These are phyloP conservation scores for Claviceps sp. DNA, from an alignment of 2,329 filamentous ascomycete genomes.

Conservation along the genomic window DNA sequence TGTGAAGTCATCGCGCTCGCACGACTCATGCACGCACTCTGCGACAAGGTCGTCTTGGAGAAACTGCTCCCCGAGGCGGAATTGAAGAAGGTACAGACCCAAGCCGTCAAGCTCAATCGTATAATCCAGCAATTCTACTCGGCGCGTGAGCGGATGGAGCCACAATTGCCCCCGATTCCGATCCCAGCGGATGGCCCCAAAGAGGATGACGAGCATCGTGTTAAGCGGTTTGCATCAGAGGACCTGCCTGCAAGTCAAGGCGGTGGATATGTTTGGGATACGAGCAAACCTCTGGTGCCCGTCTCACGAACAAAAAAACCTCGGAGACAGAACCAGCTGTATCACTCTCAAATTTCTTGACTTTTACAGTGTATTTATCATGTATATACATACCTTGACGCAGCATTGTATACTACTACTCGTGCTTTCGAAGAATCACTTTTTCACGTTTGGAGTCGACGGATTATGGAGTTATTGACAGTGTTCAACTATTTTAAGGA, in stretches of 20 bases:
- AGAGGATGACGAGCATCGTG: conserved; percentile 7
- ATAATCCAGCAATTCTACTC: conserved; percentile 23
- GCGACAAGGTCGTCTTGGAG: conserved; percentile 30
- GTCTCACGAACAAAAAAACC: background rate
- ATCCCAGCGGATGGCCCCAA: background rate
- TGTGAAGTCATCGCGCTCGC: conserved; percentile 31
- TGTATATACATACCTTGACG: background rate
- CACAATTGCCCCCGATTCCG: conserved; percentile 14
- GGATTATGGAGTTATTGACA: conserved; percentile 2
- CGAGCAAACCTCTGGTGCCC: conserved; percentile 9
- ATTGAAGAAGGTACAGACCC: conserved; percentile 18
- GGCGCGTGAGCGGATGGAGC: conserved; percentile 20
- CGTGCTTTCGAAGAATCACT: background rate
- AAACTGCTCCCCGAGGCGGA: conserved; percentile 23
- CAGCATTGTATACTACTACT: background rate
- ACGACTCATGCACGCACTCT: conserved; percentile 31
- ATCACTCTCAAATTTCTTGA: too few relatives aligned
- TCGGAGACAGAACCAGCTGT: background rate
- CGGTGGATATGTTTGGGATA: conserved; percentile 22
- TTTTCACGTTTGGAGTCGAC: background rate
- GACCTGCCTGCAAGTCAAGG: conserved; percentile 6
- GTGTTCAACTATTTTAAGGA: conserved; percentile 2
- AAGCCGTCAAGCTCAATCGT: conserved; percentile 24
- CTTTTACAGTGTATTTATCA: background rate
- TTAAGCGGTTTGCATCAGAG: conserved; percentile 4